Evolutionary conservation across 225 moss, liverwort and hornwort species (phyloP), one percentile per base, ranked within the genome.

Genomic region (Rhytidiadelphus loreus): DNA sequence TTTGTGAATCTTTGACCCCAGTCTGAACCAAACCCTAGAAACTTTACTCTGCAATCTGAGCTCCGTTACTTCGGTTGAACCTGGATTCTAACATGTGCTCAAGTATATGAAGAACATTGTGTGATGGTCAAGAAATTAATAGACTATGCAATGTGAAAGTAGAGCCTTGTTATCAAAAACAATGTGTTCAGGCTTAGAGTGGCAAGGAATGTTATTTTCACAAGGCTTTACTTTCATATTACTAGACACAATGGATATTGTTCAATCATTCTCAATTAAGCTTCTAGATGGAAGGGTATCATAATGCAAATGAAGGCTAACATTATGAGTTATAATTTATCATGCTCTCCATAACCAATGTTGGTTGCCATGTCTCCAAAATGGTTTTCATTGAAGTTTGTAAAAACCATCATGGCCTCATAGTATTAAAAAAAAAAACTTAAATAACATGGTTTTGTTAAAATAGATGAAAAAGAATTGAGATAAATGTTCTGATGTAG

Each of bases 131-230:
- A 55, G 37, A 15, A 77, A 24, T 55, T 37, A 15, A 3, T 55
- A 37, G 24, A 37, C 0, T 0, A 9, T 2, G 0, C 37, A 8
- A 77, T 35, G 35, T 77, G 37, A 37, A 55, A 77, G 15, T 9
- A 37, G 21, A 22, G 3, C 0, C 50, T 52, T 0, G 1, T 76
- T 35, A 35, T 8, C 8, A 52, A 7, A 76, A 33, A 35, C 2
- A 22, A 35, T 76, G 53, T 23, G 5, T 13, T 22, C 1, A 7
- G 1, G 1, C 1, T 33, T 21, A 32, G 7, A 33, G 33, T 0
- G 2, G 8, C 23, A 76, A 35, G 7, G 76, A 22, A 52, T 76
- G 52, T 52, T 76, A 35, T 33, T 50, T 75, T 22, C 35, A 33
- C 32, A 12, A 32, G 30, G 7, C 20, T 48, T 19, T 74, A 19